Base-by-base conservation (phyloP, 225 moss, liverwort and hornwort species). In the Physcomitrellopsis africana region DNA sequence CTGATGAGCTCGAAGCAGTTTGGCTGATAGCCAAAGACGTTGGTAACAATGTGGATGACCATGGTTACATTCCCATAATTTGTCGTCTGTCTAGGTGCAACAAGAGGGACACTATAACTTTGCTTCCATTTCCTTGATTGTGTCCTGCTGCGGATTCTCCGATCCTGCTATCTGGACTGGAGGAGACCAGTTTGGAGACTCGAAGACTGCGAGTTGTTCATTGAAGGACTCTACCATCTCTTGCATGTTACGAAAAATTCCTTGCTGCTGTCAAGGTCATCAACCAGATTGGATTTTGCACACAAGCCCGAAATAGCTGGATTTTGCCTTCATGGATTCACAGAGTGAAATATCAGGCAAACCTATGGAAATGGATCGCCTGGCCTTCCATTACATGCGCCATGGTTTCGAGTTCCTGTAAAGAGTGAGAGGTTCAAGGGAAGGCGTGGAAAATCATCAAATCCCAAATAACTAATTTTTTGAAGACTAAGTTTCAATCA, bases 51-150 rank as follows among this genome's bases (percentile, higher is more conserved):
- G 93, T 99, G 24, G 92, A 99, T 20, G 93, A 93, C 26, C 89
- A 93, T 17, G 99, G 99, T 8, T 95, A 95, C 56, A 95, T 99
- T 7, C 99, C 97, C 4, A 94, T 99, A 37, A 99, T 95, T 58
- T 99, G 99, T 69, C 95, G 95, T 18, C 82, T 95, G 44, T 95
- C 95, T 9, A 82, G 93, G 69, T 95, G 99, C 82, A 95, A 92
- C 73, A 93, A 87, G 83, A 76, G 27, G 45, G 99, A 99, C 75
- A 99, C 1, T 24, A 24, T 24, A 24, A 24, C 24, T 24, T 24
- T 24, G 24, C 24, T 24, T 24, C 24, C 24, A 24, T 24, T 24
- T 24, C 24, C 24, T 24, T 24, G 24, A 24, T 24, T 24, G 24
- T 24, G 24, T 24, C 24, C 24, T 1, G 24, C 24, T 24, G 1